Conservation (phyloP, 257 asterid genomes). For the Craterostigma plantagineum region DNA sequence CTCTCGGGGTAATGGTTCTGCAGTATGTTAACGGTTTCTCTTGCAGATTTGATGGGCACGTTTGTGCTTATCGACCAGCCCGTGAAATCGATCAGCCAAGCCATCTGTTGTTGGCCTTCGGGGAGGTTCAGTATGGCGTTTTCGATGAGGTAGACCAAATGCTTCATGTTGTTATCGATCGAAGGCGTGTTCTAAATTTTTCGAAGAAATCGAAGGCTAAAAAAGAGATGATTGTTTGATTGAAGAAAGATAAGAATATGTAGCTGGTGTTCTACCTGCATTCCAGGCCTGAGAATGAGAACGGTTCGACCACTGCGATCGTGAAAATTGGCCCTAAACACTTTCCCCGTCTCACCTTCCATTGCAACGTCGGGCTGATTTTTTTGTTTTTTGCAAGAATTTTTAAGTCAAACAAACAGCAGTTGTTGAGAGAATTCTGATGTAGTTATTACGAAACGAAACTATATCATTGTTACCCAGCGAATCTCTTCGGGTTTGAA, state of each 20-base stretch:
- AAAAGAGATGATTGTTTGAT: background rate
- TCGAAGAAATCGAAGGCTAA: too few species aligned
- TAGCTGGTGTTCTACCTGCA: too few species aligned
- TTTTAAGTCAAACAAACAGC: too few species aligned
- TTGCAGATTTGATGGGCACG: slow-evolving; percentile 72
- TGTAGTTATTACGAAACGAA: too few species aligned
- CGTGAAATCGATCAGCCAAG: slow-evolving; percentile 88
- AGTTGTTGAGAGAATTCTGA: too few species aligned
- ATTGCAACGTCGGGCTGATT: slow-evolving; percentile 60
- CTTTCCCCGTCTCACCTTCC: slow-evolving; percentile 91
- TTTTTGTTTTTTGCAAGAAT: too few species aligned
- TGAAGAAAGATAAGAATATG: too few species aligned
- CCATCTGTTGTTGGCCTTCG: slow-evolving; percentile 86
- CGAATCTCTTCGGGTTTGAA: slow-evolving; percentile 92
- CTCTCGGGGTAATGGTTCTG: slow-evolving; percentile 93
- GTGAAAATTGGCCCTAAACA: slow-evolving; percentile 60
- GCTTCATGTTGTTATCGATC: slow-evolving; percentile 68
- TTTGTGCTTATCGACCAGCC: slow-evolving; percentile 72
- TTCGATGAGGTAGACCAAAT: slow-evolving; percentile 77
- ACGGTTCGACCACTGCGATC: slow-evolving; percentile 80
- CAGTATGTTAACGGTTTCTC: slow-evolving; percentile 53
- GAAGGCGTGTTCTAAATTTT: slow-evolving; percentile 59
- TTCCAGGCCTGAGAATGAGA: slow-evolving; percentile 80
- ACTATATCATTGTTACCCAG: slow-evolving; percentile 38
- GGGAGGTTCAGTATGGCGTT: slow-evolving; percentile 89